Evolutionary conservation across 306 rosid species (phyloP).

Genomic region (Sechiopsis laciniata): DNA sequence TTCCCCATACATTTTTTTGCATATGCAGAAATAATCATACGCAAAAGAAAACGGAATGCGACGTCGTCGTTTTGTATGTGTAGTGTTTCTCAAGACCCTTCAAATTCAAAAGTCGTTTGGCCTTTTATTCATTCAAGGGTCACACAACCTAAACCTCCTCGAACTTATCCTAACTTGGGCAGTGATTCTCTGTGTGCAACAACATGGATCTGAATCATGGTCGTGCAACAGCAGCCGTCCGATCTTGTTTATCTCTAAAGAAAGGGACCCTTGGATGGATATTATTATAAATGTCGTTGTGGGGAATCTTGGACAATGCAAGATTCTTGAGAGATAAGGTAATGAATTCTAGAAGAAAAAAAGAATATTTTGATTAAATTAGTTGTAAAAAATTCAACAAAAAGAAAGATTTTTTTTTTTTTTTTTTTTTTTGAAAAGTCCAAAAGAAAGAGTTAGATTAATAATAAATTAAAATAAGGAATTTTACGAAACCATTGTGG

Average conservation of each 20-base stretch:
- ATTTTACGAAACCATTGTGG: background rate
- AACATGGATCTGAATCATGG: background rate
- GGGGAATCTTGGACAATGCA: slow-evolving; percentile 4
- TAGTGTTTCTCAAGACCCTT: background rate
- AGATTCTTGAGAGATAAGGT: slow-evolving; percentile 16
- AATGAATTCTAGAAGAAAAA: background rate
- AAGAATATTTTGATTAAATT: background rate
- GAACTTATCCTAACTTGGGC: background rate
- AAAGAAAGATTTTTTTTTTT: too few relatives aligned
- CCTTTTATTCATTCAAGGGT: slow-evolving; percentile 15
- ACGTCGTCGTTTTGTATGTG: background rate
- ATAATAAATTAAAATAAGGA: too few relatives aligned
- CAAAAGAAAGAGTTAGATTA: too few relatives aligned
- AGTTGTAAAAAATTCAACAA: too few relatives aligned
- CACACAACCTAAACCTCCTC: background rate
- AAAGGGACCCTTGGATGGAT: too few relatives aligned
- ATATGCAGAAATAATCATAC: background rate
- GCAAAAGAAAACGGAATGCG: background rate
- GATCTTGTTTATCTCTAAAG: background rate
- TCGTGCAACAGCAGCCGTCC: background rate
- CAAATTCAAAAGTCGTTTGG: slow-evolving; percentile 17
- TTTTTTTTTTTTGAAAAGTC: too few relatives aligned
- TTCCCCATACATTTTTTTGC: background rate
- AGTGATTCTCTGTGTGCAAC: background rate
- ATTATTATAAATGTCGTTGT: background rate